Base-by-base conservation (phyloP, 139 green algal genomes). In the Yamagishiella unicocca region DNA sequence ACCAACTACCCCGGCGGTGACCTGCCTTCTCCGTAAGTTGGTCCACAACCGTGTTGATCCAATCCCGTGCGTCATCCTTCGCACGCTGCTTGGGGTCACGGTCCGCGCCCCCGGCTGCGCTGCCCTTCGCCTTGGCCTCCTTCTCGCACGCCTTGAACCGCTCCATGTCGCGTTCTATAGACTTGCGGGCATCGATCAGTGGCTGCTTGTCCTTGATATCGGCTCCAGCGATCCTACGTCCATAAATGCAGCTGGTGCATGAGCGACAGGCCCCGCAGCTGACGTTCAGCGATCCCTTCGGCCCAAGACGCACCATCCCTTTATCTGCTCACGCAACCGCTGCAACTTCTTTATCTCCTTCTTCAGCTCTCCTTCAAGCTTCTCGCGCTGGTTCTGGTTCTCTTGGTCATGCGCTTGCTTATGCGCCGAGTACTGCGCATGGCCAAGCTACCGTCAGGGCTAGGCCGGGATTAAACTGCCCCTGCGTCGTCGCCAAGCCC, bases 311-410 rank as follows among this genome's bases (percentile, higher is more conserved):
- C 83, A 98, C 98, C 98, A 99, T 95, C 94, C 96, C 87, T 99
- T 99, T 75, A 99, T 98, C 87, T 99, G 96, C 90, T 99, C 98
- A 14, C 98, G 90, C 82, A 97, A 96, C n/a, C 96, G 92, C 92
- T 99, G 98, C 42, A 99, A 95, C 93, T 99, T 99, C 91, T 99
- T 99, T 33, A 99, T 99, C 90, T 99, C 97, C 83, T 98, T 99
- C 93, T 99, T 99, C 33, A 99, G 88, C 68, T 99, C 97, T 24
- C 93, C 95, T 84, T 99, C 98, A 61, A 97, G 96, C 93, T 99
- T 99, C 76, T 99, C 98, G 80, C 96, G 97, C 82, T 98, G 95
- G 81, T 97, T 97, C 35, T 83, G 73, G 83, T 97, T 98, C 31
- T 99, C 97, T 10, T 93, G 96, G 54, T 97, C 96, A 68, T 99